These are phyloP conservation scores for Protomyces macrosporus DNA, from an alignment of 1,139 yeast species.

Conservation along the genomic window DNA sequence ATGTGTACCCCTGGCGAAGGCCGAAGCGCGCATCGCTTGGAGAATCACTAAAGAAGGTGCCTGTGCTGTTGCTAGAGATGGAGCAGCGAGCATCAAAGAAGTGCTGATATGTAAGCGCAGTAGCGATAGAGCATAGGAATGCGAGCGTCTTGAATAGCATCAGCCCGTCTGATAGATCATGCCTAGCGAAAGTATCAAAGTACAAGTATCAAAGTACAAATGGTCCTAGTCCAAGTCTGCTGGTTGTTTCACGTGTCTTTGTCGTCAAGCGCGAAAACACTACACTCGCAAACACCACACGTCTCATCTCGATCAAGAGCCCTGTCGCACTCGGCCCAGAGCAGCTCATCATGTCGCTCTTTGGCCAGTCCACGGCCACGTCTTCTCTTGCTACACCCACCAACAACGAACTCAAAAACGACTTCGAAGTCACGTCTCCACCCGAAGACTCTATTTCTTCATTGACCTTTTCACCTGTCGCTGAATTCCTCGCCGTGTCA, in stretches of 20 bases:
- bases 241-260: too few species aligned
- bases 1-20: not conserved
- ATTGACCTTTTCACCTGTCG: constrained; percentile 84
- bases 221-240: too few species aligned
- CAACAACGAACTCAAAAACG: constrained; percentile 33
- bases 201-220: too few species aligned
- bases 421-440: constrained; percentile 40
- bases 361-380: not conserved
- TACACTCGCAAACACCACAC: too few species aligned
- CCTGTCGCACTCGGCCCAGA: too few species aligned
- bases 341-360: not conserved
- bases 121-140: not conserved
- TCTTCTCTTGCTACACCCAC: constrained; percentile 25
- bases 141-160: too few species aligned
- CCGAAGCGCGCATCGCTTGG: not conserved
- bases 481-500: constrained; percentile 70
- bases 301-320: too few species aligned
- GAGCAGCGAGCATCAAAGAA: not conserved
- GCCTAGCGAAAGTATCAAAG: too few species aligned
- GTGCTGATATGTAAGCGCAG: not conserved
- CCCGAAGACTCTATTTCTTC: constrained; percentile 93
- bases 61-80: not conserved
- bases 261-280: too few species aligned
- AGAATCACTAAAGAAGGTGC: not conserved
- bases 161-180: too few species aligned